phyloP scores from a whole-genome alignment of 139 green algal genomes.

The Zygnema cylindricum region DNA sequence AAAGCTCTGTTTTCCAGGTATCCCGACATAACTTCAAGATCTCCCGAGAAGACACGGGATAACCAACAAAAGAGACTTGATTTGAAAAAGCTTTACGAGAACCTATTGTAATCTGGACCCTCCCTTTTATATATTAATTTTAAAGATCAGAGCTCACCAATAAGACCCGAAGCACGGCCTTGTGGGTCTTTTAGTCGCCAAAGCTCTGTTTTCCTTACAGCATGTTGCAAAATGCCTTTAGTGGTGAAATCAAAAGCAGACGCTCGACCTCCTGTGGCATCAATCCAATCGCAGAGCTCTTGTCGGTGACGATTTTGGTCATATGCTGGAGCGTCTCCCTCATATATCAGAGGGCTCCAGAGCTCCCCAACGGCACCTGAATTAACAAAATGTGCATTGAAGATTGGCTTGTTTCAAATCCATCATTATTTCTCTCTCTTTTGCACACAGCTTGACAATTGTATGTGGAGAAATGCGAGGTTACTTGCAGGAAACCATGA shows the following conservation, averaged over 20 bases:
- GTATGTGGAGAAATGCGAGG: no score
- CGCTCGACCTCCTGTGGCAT: constrained; percentile 39
- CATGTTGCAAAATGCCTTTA: constrained; percentile 72
- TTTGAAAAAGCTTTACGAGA: no score
- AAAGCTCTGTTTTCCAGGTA: constrained; percentile 24
- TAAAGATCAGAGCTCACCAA: constrained; percentile 59
- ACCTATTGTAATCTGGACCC: no score
- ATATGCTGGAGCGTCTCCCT: constrained; percentile 31
- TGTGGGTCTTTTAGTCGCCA: constrained; percentile 76
- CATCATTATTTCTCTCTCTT: no score
- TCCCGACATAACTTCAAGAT: no score
- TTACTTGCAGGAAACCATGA: no score
- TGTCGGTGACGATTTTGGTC: constrained; percentile 64
- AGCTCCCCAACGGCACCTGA: constrained; percentile 13
- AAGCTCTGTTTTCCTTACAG: constrained; percentile 49
- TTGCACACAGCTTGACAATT: no score
- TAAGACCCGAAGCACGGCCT: constrained; percentile 64
- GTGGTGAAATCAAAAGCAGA: constrained; percentile 71
- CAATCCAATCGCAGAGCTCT: constrained; percentile 64
- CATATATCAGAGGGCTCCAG: constrained; percentile 24
- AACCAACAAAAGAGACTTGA: no score
- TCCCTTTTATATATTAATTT: no score
- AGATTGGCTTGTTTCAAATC: no score
- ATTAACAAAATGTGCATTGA: no score
- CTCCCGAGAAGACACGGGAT: no score